Conservation (phyloP, 768 basidiomycete species). For the Naematelia aurantialba region DNA sequence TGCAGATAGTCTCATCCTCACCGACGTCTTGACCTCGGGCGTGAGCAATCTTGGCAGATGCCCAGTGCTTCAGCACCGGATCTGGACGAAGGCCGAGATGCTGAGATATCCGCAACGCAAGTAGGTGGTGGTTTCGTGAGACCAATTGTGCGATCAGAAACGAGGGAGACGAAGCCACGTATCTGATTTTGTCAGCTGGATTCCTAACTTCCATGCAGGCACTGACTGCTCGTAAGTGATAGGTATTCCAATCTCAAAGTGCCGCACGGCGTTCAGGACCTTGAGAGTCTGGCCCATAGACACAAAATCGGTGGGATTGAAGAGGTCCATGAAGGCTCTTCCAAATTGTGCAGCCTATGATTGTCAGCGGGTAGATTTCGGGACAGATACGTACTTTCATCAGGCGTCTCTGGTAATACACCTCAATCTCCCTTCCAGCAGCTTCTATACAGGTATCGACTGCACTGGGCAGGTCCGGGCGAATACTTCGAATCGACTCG, state of each 20-base stretch:
- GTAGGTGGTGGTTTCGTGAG: constrained; percentile 80
- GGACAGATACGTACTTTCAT: constrained; percentile 60
- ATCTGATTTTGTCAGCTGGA: constrained; percentile 55
- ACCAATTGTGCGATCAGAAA: constrained; percentile 78
- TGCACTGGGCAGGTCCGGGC: constrained; percentile 76
- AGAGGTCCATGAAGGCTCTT: constrained; percentile 84
- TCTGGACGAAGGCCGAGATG: constrained; percentile 80
- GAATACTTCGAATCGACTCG: constrained; percentile 82
- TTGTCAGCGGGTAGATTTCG: constrained; percentile 4
- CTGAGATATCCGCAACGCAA: constrained; percentile 83
- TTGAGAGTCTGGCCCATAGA: constrained; percentile 87
- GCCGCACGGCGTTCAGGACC: constrained; percentile 87
- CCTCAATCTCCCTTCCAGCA: constrained; percentile 86
- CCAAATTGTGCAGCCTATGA: constrained; percentile 92
- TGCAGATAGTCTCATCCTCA: constrained; percentile 73
- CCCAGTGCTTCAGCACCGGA: constrained; percentile 91
- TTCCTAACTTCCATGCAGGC: not conserved
- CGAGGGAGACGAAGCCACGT: constrained; percentile 72
- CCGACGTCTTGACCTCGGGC: constrained; percentile 61
- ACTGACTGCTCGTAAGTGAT: constrained; percentile 84
- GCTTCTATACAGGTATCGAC: constrained; percentile 92
- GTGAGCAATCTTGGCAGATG: constrained; percentile 78
- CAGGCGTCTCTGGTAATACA: constrained; percentile 79
- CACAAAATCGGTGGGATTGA: constrained; percentile 87
- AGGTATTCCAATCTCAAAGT: constrained; percentile 88